Percentiles rank a stretch among this genome's conserved stretches.
Conservation (phyloP, 495 filamentous ascomycete species). For the Neurospora sp. region DNA sequence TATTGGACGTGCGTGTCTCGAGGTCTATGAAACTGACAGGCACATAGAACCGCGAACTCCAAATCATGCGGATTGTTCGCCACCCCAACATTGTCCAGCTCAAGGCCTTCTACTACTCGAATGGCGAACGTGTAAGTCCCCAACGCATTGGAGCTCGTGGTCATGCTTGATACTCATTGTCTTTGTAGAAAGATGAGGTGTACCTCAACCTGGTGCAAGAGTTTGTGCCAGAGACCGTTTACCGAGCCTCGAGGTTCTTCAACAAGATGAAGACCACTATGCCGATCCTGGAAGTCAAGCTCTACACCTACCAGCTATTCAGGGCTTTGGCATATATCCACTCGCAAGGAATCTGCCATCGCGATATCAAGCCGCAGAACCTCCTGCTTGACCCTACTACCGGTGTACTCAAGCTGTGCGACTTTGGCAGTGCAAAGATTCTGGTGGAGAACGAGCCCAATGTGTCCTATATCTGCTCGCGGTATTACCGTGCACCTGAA, state of each 20-base stretch:
- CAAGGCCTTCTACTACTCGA: constrained; percentile 99
- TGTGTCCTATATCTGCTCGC: constrained; percentile 98
- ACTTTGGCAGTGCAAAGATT: constrained; percentile 98
- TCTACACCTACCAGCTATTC: constrained; percentile 99
- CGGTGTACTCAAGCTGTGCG: constrained; percentile 92
- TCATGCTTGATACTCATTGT: constrained; percentile 11
- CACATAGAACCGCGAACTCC: constrained; percentile 86
- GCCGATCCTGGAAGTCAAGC: constrained; percentile 96
- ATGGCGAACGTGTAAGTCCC: constrained; percentile 80
- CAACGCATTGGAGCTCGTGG: background rate
- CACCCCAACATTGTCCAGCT: constrained; percentile 98
- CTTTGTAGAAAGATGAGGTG: constrained; percentile 86
- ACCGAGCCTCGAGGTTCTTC: constrained; percentile 96
- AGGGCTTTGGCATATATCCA: constrained; percentile 97
- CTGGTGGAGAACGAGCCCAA: constrained; percentile 98
- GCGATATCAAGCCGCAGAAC: constrained; percentile 99
- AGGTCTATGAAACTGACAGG: constrained; percentile 24
- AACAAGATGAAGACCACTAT: constrained; percentile 99
- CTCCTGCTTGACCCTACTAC: constrained; percentile 82
- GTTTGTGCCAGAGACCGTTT: constrained; percentile 97
- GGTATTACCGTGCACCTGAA: constrained; percentile 96
- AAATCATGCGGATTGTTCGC: constrained; percentile 98
- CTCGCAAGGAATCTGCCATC: constrained; percentile 97
- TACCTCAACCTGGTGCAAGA: constrained; percentile 98
- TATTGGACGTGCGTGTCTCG: background rate